Base-by-base conservation (phyloP, 768 basidiomycete genomes). In the Leccinum imitatum region DNA sequence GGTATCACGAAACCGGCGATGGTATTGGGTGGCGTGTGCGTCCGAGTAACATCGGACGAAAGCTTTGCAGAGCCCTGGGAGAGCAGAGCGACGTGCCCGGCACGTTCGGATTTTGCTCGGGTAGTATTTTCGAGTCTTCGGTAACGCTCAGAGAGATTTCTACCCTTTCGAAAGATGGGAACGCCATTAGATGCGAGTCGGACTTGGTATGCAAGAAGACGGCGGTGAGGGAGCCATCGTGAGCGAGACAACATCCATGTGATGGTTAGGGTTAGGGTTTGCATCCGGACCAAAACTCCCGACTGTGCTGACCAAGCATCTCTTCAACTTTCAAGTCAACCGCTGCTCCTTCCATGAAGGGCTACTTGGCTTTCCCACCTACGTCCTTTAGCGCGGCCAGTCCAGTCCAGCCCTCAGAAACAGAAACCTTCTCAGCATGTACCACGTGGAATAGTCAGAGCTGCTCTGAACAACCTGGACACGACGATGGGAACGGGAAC, bases 121-220 rank as follows among this genome's bases (percentile, higher is more conserved):
- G 84, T 63, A 2, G 79, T 78, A 57, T 77, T 80, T 65, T 88
- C 88, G 1, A 91, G 78, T n/a, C 77, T 74, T 6, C 69, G 69
- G 62, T 83, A 86, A 14, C 86, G 80, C 4, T 80, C 76, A 1
- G 83, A 79, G 5, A 90, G 79, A 66, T 89, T 87, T 67, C 80
- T 83, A 0, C 85, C 87, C 48, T 82, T 85, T 33, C 64, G 61
- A 6, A 23, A 30, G 17, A 47, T 1, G 6, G 46, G 23, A 2
- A 50, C 19, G 19, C 3, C 25, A 27, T 41, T 53, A 6, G 61
- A 68, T 27, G 54, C 52, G 21, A 59, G 30, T 39, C 69, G 58
- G 37, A 63, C 54, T 13, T 50, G 41, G 21, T 9, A 47, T 15
- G 15, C 17, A 7, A 44, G 33, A 44, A 33, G 59, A 57, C 35